Evolutionary conservation across 495 filamentous ascomycete genomes (phyloP).

Genomic region (Penicillium herquei): DNA sequence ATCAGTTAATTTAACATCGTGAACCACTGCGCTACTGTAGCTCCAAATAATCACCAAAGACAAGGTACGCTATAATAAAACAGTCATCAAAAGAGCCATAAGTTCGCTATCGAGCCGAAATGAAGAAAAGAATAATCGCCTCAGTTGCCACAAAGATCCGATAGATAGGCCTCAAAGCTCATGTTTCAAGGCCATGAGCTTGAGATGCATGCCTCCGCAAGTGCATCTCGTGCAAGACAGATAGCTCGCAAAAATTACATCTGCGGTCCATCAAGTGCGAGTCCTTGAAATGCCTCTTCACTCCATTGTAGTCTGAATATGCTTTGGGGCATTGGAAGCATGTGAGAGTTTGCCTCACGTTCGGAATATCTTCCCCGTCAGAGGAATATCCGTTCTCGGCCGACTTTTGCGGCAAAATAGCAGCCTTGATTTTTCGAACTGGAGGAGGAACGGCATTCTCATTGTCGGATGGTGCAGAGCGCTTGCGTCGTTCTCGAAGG

Average conservation of each 20-base stretch:
- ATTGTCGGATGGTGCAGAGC: constrained; percentile 15
- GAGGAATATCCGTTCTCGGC: constrained; percentile 7
- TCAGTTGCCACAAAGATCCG: not conserved
- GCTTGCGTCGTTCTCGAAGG: constrained; percentile 23
- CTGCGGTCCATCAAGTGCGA: constrained; percentile 15
- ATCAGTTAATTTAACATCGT: no score
- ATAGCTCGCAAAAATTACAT: constrained; percentile 16
- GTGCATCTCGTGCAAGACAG: constrained; percentile 19
- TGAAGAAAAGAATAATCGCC: not conserved
- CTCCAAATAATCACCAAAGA: not conserved
- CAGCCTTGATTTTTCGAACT: constrained; percentile 16
- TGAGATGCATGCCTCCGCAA: constrained; percentile 17
- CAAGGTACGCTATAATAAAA: not conserved
- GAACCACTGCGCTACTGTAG: no score
- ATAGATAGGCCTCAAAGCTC: not conserved
- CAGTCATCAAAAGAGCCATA: not conserved
- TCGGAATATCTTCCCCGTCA: constrained; percentile 11
- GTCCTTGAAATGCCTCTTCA: constrained; percentile 14
- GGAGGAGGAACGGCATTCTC: constrained; percentile 9
- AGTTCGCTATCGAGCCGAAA: not conserved
- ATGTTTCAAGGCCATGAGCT: not conserved
- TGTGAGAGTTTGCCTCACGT: constrained; percentile 8
- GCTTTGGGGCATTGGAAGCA: constrained; percentile 20
- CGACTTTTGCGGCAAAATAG: constrained; percentile 10
- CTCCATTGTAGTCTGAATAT: constrained; percentile 16